Evolutionary conservation across 768 basidiomycete species (phyloP).

Genomic region (Phallus indusiatus): DNA sequence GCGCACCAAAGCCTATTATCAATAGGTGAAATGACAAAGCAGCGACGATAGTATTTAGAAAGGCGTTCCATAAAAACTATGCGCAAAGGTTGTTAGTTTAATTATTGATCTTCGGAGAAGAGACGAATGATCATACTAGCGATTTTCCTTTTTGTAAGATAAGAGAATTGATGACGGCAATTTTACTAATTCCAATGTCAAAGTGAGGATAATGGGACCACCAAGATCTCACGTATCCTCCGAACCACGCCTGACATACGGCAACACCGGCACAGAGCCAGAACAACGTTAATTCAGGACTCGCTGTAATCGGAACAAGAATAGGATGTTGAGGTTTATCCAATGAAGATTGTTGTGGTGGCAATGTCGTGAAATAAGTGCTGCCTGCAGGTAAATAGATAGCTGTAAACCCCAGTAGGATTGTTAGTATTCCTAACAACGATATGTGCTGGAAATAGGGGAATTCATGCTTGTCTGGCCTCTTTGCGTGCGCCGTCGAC

Average conservation of each 20-base stretch:
- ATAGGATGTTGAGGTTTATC: slow-evolving; percentile 56
- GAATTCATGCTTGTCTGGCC: slow-evolving; percentile 20
- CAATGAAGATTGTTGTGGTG: slow-evolving; percentile 11
- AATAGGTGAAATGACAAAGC: slow-evolving; percentile 40
- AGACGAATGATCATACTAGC: slow-evolving; percentile 17
- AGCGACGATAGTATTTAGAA: slow-evolving; percentile 39
- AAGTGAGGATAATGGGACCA: slow-evolving; percentile 16
- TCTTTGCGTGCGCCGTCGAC: not conserved
- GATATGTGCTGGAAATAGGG: slow-evolving; percentile 56
- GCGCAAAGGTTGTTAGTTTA: slow-evolving; percentile 6
- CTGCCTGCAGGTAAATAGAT: slow-evolving; percentile 62
- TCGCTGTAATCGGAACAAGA: slow-evolving; percentile 53
- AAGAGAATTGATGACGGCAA: slow-evolving; percentile 32
- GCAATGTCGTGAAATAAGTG: slow-evolving; percentile 32
- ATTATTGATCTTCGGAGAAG: slow-evolving; percentile 3
- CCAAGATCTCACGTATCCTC: slow-evolving; percentile 54
- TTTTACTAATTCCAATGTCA: slow-evolving; percentile 15
- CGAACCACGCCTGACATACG: slow-evolving; percentile 64
- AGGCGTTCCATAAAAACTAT: slow-evolving; percentile 49
- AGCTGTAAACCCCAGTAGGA: slow-evolving; percentile 54
- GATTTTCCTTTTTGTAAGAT: slow-evolving; percentile 28
- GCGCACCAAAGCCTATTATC: slow-evolving; percentile 68
- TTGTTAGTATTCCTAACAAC: slow-evolving; percentile 55
- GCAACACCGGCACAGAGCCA: slow-evolving; percentile 48
- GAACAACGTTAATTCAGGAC: slow-evolving; percentile 45